Evolutionary conservation across 257 asterid genomes (phyloP).

Genomic region (Euphrasia confusa): DNA sequence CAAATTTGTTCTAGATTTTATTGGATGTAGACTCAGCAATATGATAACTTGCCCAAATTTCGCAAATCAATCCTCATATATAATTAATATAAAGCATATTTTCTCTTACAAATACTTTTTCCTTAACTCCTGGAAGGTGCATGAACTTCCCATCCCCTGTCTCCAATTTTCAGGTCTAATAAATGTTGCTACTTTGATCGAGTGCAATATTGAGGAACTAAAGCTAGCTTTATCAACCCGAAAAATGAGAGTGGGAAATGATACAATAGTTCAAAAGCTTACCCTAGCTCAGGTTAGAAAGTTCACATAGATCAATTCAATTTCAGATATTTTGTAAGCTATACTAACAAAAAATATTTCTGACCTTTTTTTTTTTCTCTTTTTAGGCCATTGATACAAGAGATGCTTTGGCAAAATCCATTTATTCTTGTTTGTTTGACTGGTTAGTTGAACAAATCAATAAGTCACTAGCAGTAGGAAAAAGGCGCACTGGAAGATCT

Average conservation of each 20-base stretch:
- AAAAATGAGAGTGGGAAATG: conserved; percentile 64
- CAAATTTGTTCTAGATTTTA: conserved; percentile 1
- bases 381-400: conserved; percentile 72
- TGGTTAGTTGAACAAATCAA: conserved; percentile 86
- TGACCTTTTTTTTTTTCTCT: conserved; percentile 16
- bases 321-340: conserved; percentile 15
- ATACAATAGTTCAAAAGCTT: conserved; percentile 63
- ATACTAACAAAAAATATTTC: neutral
- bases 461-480: conserved; percentile 72
- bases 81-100: neutral
- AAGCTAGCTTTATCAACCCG: conserved; percentile 76
- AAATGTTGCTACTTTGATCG: conserved; percentile 55
- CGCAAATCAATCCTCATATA: conserved; percentile 33
- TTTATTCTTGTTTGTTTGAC: conserved; percentile 77
- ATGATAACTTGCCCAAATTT: conserved; percentile 43
- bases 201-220: conserved; percentile 51
- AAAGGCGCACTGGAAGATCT: conserved; percentile 82
- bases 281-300: conserved; percentile 56
- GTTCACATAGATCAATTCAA: conserved; percentile 3
- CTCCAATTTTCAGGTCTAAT: conserved; percentile 47
- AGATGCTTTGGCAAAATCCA: conserved; percentile 82
- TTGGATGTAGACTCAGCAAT: conserved; percentile 1
- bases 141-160: conserved; percentile 17
- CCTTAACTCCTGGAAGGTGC: neutral
- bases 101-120: too few species aligned